These are phyloP conservation scores for Keithomyces neogunnii DNA, from an alignment of 2,329 filamentous ascomycete species.

Conservation along the genomic window DNA sequence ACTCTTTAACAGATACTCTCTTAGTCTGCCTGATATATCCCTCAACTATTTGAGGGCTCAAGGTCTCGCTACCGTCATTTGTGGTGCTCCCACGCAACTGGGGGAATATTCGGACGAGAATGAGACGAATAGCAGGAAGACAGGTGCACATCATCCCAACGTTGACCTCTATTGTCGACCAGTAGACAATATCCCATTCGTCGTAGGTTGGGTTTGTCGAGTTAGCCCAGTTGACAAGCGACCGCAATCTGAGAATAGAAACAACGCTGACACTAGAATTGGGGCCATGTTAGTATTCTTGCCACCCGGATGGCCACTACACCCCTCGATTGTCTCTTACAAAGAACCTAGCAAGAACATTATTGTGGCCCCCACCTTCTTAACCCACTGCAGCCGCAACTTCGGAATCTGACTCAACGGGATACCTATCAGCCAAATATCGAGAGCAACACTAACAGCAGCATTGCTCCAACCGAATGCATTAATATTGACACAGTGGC, in stretches of 20 bases:
- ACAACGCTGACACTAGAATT: conserved; percentile 19
- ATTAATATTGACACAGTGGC: conserved; percentile 36
- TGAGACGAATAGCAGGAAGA: conserved; percentile 19
- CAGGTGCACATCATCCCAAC: conserved; percentile 24
- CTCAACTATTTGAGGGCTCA: no score
- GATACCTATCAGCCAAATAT: conserved; percentile 36
- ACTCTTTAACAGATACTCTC: no score
- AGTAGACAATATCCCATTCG: conserved; percentile 16
- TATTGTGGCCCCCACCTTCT: conserved; percentile 29
- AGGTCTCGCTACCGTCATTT: no score
- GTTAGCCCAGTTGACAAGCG: conserved; percentile 17
- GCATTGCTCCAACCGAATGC: conserved; percentile 32
- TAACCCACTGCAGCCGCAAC: conserved; percentile 28
- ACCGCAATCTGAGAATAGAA: conserved; percentile 22
- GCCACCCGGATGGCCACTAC: no score
- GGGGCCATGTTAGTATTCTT: neutral
- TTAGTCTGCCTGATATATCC: no score
- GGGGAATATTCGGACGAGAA: conserved; percentile 15
- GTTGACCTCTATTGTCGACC: conserved; percentile 24
- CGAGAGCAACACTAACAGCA: conserved; percentile 34
- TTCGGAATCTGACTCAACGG: conserved; percentile 29
- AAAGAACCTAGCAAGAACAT: conserved; percentile 35
- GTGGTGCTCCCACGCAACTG: no score
- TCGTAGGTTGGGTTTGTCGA: conserved; percentile 20
- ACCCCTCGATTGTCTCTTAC: conserved; percentile 6